phyloP scores from a whole-genome alignment of 139 green algal species.

The Tetraselmis chui region DNA sequence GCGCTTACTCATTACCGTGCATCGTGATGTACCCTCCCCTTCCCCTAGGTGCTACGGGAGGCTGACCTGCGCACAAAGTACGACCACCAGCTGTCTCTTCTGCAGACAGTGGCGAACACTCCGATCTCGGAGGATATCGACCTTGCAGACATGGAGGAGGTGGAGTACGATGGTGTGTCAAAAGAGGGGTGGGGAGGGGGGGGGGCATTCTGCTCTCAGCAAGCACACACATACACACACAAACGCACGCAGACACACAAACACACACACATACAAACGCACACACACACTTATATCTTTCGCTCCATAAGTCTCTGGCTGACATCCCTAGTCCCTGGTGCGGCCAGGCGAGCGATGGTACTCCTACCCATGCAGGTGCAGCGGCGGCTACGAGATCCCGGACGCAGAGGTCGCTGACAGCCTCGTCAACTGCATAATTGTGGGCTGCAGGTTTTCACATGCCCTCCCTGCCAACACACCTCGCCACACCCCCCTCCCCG shows the following conservation, averaged over 20 bases:
- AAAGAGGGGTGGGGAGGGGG: too few relatives aligned
- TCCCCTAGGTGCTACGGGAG: slow-evolving; percentile 8
- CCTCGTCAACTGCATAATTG: not conserved
- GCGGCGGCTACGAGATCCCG: slow-evolving; percentile 10
- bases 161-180: slow-evolving; percentile 1
- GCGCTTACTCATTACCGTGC: too few relatives aligned
- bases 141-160: slow-evolving; percentile 5
- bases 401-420: not conserved
- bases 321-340: too few relatives aligned
- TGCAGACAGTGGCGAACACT: not conserved
- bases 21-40: too few relatives aligned
- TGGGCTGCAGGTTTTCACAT: not conserved
- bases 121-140: slow-evolving; percentile 12
- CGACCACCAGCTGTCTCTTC: slow-evolving; percentile 18
- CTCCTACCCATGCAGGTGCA: slow-evolving; percentile 30
- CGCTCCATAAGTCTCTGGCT: too few relatives aligned
- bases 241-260: too few relatives aligned
- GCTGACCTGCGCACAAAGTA: not conserved
- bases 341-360: slow-evolving; percentile 2
- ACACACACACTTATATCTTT: too few relatives aligned
- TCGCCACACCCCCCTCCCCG: not conserved
- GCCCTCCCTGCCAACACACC: too few relatives aligned
- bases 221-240: too few relatives aligned
- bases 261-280: too few relatives aligned
- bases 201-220: too few relatives aligned